These are phyloP conservation scores for Dothiorella sarmentorum DNA, from an alignment of 2,329 filamentous ascomycete genomes.

Conservation along the genomic window DNA sequence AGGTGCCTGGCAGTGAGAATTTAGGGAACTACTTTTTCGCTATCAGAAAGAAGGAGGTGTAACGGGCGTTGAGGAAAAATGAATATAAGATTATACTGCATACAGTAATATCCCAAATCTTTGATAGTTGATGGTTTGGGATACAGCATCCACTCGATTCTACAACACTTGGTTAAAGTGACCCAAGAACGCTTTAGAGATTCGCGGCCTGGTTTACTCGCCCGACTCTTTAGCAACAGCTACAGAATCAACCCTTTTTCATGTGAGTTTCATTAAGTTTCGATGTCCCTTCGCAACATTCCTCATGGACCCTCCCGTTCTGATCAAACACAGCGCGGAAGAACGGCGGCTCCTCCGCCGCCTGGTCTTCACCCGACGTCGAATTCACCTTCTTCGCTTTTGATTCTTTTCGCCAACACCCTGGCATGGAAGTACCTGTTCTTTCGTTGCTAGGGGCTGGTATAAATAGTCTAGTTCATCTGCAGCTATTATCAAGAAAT, in stretches of 20 bases:
- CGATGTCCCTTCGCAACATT: constrained; percentile 1
- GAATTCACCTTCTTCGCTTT: constrained; percentile 50
- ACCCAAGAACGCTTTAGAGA: too few relatives aligned
- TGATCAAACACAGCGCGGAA: constrained; percentile 51
- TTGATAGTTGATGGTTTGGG: too few relatives aligned
- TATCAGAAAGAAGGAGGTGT: constrained; percentile 54
- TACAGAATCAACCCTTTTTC: too few relatives aligned
- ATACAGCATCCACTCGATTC: too few relatives aligned
- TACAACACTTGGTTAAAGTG: too few relatives aligned
- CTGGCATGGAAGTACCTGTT: too few relatives aligned
- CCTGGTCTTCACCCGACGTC: constrained; percentile 48
- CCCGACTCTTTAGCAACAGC: too few relatives aligned
- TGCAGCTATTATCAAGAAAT: too few relatives aligned
- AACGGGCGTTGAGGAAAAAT: not conserved
- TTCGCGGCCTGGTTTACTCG: too few relatives aligned
- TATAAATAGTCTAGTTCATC: too few relatives aligned
- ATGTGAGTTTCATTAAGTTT: not conserved
- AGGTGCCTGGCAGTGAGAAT: constrained; percentile 74
- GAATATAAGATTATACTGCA: not conserved
- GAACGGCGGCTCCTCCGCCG: constrained; percentile 47
- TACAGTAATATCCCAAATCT: too few relatives aligned
- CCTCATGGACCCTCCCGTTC: not conserved
- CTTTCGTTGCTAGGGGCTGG: too few relatives aligned
- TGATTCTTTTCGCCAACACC: constrained; percentile 44
- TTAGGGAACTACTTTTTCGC: constrained; percentile 97